Evolutionary conservation across 495 filamentous ascomycete genomes (phyloP), one percentile per base, ranked within the genome.

Genomic region (Hypoxylon subgilvum): DNA sequence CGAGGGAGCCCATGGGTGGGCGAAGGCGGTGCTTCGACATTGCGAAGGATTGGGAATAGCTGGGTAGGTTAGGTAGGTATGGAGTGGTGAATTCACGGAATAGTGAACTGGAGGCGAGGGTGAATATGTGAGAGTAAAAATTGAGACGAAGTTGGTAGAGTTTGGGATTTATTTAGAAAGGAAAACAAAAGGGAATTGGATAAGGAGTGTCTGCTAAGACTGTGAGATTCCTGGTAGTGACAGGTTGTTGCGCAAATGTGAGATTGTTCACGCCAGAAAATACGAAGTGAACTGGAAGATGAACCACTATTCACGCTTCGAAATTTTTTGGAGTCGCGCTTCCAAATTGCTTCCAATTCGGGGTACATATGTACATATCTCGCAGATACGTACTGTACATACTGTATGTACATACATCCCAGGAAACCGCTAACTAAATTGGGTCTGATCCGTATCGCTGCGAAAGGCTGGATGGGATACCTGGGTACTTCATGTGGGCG

Each of bases 251-350:
- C 13, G 25, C 16, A 17, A 3, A 1, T 23, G 14, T 23, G 40
- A 32, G 36, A 16, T 17, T 39, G 14, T 27, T 8, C 2, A 8
- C 13, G 19, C 4, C 2, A n/a, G 9, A 19, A 45, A 40, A 41
- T 39, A 13, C 35, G 21, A 31, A 57, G 18, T 57, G 28, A 46
- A 64, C 22, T 19, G 18, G 17, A 18, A 32, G 53, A 66, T 52
- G 56, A 28, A 56, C 39, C 41, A n/a, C n/a, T n/a, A n/a, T 55
- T 48, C 42, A 44, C 54, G 49, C 17, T 19, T 5, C 31, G 19
- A 57, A 65, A 48, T 66, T 61, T 61, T 59, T 56, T 57, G 52
- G 49, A 52, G n/a, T n/a, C n/a, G n/a, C n/a, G n/a, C n/a, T n/a
- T n/a, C n/a, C n/a, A n/a, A n/a, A n/a, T n/a, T n/a, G n/a, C n/a